These are phyloP conservation scores for Globisporangium cederbergense DNA, from an alignment of 352 stramenopile genomes.

Conservation along the genomic window DNA sequence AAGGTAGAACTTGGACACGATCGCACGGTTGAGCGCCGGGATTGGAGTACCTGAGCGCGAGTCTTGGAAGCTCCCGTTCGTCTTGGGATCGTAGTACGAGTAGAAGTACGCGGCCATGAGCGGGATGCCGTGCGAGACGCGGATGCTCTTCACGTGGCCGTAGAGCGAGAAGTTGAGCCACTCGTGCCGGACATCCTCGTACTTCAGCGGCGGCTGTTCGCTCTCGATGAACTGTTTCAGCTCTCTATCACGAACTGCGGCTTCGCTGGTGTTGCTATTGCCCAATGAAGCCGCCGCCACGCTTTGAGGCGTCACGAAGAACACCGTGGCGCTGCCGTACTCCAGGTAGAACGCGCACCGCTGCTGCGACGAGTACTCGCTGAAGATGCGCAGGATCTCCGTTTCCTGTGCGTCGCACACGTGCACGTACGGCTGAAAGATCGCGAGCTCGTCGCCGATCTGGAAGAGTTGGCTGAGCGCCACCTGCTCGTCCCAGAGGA, in stretches of 20 bases:
- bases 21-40: slow-evolving; percentile 35
- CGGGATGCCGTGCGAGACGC: slow-evolving; percentile 55
- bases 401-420: slow-evolving; percentile 35
- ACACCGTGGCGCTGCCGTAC: slow-evolving; percentile 53
- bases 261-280: not conserved
- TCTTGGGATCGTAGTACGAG: slow-evolving; percentile 65
- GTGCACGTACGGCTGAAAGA: slow-evolving; percentile 65
- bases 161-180: slow-evolving; percentile 57
- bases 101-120: slow-evolving; percentile 69
- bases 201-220: slow-evolving; percentile 22
- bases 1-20: slow-evolving; percentile 63
- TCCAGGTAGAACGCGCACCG: slow-evolving; percentile 55
- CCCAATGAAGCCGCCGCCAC: not conserved
- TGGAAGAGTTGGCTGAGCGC: slow-evolving; percentile 56
- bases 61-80: slow-evolving; percentile 24
- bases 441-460: slow-evolving; percentile 48
- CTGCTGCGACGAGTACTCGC: slow-evolving; percentile 55
- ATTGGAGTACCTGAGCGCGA: slow-evolving; percentile 11
- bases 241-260: slow-evolving; percentile 6
- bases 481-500: slow-evolving; percentile 72
- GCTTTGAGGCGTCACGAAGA: slow-evolving; percentile 27
- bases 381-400: slow-evolving; percentile 53
- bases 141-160: slow-evolving; percentile 43
- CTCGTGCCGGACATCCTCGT: slow-evolving; percentile 29
- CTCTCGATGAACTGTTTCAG: slow-evolving; percentile 8